Conservation (phyloP, 1,139 yeast species). For the Fermentozyma sake region DNA sequence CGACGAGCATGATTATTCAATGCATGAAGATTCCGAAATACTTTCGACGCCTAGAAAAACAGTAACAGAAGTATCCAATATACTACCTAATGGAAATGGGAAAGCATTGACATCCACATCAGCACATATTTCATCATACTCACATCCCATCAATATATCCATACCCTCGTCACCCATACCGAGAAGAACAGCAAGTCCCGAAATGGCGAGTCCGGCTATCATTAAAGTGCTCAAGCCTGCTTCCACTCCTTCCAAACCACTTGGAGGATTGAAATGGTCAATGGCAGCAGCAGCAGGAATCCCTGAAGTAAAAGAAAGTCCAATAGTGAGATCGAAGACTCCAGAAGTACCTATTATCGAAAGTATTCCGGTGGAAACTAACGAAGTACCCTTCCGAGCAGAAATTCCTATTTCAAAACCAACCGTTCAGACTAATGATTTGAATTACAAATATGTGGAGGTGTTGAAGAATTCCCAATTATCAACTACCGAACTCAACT, state of each 20-base stretch:
- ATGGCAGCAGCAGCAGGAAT: slow-evolving; percentile 55
- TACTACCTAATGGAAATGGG: slow-evolving; percentile 2
- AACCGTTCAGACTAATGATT: slow-evolving; percentile 5
- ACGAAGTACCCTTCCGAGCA: slow-evolving; percentile 8
- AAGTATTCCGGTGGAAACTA: slow-evolving; percentile 1
- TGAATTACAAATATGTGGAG: slow-evolving; percentile 19
- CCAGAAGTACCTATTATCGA: slow-evolving; percentile 2
- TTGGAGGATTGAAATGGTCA: slow-evolving; percentile 65
- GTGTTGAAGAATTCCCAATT: slow-evolving; percentile 31
- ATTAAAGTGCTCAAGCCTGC: slow-evolving; percentile 62
- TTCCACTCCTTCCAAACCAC: slow-evolving; percentile 59
- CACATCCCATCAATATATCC: slow-evolving; percentile 3
- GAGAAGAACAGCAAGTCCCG: slow-evolving; percentile 11
- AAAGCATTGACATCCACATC: not conserved
- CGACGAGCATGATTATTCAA: slow-evolving; percentile 11
- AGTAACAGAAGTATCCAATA: slow-evolving; percentile 4
- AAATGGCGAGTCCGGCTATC: slow-evolving; percentile 12
- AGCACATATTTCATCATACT: not conserved
- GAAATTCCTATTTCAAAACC: slow-evolving; percentile 4
- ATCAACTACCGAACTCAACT: slow-evolving; percentile 27
- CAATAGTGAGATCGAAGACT: slow-evolving; percentile 2
- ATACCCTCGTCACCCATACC: slow-evolving; percentile 10
- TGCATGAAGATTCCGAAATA: slow-evolving; percentile 11
- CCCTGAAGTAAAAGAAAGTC: slow-evolving; percentile 4
- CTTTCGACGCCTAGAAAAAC: slow-evolving; percentile 9